Percentiles rank a stretch among this genome's conserved stretches.
Conservation (phyloP, 106 monocot genomes). For the Xerophyta viscosa region DNA sequence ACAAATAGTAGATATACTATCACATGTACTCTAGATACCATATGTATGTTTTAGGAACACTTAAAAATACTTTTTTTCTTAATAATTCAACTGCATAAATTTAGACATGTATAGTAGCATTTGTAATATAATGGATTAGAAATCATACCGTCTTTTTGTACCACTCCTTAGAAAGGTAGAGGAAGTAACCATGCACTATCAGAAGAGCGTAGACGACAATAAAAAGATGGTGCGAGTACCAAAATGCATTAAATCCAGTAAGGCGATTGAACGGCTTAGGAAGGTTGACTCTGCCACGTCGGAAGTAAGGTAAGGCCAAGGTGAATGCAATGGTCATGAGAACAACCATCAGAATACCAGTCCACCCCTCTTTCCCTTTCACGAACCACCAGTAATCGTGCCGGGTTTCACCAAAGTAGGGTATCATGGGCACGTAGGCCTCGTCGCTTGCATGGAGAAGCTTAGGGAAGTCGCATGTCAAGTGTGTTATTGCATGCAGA, state of each 20-base stretch:
- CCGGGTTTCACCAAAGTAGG: conserved; percentile 46
- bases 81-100: no score
- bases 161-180: conserved; percentile 65
- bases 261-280: conserved; percentile 46
- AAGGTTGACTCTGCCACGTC: conserved; percentile 47
- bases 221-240: conserved; percentile 92
- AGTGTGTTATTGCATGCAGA: conserved; percentile 56
- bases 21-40: no score
- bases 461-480: conserved; percentile 91
- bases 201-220: conserved; percentile 83
- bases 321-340: conserved; percentile 73
- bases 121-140: no score
- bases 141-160: conserved; percentile 57
- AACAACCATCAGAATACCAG: conserved; percentile 81
- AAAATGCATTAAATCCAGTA: conserved; percentile 89
- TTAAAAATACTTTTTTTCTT: no score
- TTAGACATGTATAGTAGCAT: no score
- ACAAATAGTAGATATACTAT: no score
- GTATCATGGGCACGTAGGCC: conserved; percentile 66
- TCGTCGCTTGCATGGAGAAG: conserved; percentile 59
- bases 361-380: conserved; percentile 91
- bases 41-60: no score
- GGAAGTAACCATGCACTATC: conserved; percentile 64
- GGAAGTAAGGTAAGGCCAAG: conserved; percentile 77
- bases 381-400: conserved; percentile 97